These are phyloP conservation scores for Viridothelium virens DNA, from an alignment of 495 filamentous ascomycete species.

Conservation along the genomic window DNA sequence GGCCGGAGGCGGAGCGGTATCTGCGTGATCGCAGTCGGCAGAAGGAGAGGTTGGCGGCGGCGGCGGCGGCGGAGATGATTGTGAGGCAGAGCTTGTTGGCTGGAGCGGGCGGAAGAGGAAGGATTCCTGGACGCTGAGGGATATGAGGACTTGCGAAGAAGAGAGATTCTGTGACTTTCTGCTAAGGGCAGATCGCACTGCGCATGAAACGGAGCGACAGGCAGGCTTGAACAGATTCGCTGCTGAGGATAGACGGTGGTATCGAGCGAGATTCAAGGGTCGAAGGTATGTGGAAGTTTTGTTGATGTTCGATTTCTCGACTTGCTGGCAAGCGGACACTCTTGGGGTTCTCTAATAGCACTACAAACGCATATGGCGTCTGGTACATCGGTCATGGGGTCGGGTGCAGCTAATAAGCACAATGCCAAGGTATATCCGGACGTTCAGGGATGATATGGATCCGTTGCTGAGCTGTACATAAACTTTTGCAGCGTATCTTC, in stretches of 20 bases:
- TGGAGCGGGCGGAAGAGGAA: constrained; percentile 23
- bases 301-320: not conserved
- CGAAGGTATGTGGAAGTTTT: not conserved
- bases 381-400: not conserved
- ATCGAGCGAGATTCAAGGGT: not conserved
- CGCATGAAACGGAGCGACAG: too few species aligned
- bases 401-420: not conserved
- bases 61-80: constrained; percentile 87
- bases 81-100: constrained; percentile 83
- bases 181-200: too few species aligned
- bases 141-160: not conserved
- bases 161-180: too few species aligned
- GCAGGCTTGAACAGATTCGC: too few species aligned
- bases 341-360: not conserved
- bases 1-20: constrained; percentile 87
- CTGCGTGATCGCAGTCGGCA: constrained; percentile 85
- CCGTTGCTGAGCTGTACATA: not conserved
- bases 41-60: constrained; percentile 83
- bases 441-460: not conserved
- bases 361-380: not conserved
- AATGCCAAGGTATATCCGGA: not conserved
- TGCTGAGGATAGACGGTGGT: not conserved
- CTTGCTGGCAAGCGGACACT: not conserved
- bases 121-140: constrained; percentile 7
- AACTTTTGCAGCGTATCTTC: not conserved